Percentiles rank a stretch among this genome's conserved stretches.
Evolutionary conservation across 371 early-diverging fungal species (phyloP).

Genomic region (Encephalitozoon romaleae): DNA sequence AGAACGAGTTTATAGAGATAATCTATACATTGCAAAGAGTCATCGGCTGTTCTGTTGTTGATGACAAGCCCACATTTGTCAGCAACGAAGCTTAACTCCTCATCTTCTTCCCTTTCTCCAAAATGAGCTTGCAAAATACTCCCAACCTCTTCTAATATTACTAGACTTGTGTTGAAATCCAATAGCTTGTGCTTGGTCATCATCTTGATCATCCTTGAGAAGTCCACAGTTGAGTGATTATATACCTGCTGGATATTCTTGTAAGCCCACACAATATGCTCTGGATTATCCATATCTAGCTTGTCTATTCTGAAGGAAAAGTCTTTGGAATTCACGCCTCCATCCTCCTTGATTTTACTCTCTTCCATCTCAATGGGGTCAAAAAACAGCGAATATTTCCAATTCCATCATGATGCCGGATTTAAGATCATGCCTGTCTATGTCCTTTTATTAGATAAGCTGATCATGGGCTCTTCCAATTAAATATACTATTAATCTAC

Average conservation of each 20-base stretch:
- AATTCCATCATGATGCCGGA: neutral
- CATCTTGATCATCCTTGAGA: neutral
- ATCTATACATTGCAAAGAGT: neutral
- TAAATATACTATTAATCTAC: neutral
- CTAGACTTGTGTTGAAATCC: neutral
- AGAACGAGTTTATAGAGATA: slow-evolving; percentile 3
- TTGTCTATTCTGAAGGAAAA: neutral
- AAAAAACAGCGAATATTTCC: neutral
- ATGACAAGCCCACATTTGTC: neutral
- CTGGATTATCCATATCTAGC: neutral
- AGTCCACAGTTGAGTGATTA: neutral
- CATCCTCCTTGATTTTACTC: neutral
- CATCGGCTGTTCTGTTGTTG: neutral
- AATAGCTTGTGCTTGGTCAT: neutral
- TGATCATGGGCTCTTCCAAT: neutral
- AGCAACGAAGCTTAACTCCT: neutral
- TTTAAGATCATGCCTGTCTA: neutral
- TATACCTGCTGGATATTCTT: slow-evolving; percentile 2
- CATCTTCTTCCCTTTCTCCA: neutral
- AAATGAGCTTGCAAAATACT: neutral
- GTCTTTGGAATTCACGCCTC: neutral
- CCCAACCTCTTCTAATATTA: slow-evolving; percentile 1
- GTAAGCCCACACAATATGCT: slow-evolving; percentile 25
- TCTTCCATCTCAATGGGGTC: neutral
- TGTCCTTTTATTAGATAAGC: neutral